A percentile compares a stretch with the other conserved stretches of the same genome.
Conservation (phyloP, 108 stramenopile species). For the Fragilariopsis cylindrus region DNA sequence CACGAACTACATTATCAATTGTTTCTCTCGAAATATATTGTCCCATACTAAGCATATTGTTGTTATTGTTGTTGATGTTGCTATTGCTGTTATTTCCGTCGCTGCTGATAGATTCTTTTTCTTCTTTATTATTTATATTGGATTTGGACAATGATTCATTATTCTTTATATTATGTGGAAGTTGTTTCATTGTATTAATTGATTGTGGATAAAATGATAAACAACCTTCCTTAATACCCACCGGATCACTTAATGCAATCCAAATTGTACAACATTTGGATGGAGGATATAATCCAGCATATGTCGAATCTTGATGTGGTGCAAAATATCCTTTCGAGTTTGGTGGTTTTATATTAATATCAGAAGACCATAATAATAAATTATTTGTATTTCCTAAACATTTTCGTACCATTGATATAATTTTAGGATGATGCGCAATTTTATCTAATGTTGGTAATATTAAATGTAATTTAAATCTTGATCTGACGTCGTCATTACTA, state of each 20-base stretch:
- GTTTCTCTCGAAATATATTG: conserved; percentile 24
- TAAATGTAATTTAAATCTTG: conserved; percentile 19
- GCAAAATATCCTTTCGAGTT: conserved; percentile 33
- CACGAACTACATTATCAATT: background rate
- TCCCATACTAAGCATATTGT: conserved; percentile 28
- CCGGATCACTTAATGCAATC: conserved; percentile 44
- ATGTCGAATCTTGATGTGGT: conserved; percentile 45
- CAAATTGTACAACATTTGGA: conserved; percentile 35
- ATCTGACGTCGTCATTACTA: background rate
- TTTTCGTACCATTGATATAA: conserved; percentile 5
- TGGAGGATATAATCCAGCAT: conserved; percentile 43
- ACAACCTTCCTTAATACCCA: conserved; percentile 40
- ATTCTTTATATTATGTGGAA: conserved; percentile 10
- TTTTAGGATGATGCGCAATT: conserved; percentile 14
- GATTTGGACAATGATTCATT: too few species aligned
- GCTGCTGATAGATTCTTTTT: background rate
- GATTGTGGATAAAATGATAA: conserved; percentile 37
- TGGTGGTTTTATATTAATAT: conserved; percentile 42
- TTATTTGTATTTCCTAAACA: background rate
- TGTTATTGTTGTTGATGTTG: conserved; percentile 20
- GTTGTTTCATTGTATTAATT: conserved; percentile 29
- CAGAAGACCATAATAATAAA: conserved; percentile 39
- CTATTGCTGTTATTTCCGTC: background rate
- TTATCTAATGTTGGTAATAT: conserved; percentile 4
- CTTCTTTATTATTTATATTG: too few species aligned